Conservation (phyloP, 108 stramenopile genomes). For the Pseudonitzschia multistriata region DNA sequence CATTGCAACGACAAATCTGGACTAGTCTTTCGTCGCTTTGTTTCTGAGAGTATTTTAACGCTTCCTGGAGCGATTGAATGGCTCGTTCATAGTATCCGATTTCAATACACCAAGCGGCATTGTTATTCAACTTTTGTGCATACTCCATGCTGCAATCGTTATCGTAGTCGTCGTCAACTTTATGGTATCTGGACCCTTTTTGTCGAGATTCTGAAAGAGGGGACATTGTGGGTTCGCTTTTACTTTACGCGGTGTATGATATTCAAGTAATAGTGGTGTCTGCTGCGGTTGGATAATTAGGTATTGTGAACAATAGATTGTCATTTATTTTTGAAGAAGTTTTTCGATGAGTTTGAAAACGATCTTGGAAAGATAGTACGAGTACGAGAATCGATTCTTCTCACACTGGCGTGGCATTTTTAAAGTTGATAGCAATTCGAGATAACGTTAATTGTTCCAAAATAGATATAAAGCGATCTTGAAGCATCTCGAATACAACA, state of each 20-base stretch:
- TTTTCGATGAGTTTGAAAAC: no score
- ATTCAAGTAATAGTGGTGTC: no score
- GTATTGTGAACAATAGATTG: no score
- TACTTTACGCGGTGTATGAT: no score
- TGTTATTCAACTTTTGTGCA: constrained; percentile 5
- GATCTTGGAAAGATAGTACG: no score
- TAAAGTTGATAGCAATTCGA: not conserved
- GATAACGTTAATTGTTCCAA: not conserved
- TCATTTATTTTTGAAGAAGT: no score
- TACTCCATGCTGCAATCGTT: no score
- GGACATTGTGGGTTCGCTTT: no score
- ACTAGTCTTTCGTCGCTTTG: not conserved
- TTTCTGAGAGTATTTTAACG: not conserved
- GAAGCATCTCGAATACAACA: no score
- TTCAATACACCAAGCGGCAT: constrained; percentile 1
- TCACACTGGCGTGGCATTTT: no score
- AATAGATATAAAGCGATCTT: not conserved
- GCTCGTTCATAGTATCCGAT: not conserved
- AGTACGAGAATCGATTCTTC: no score
- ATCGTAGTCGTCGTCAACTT: not conserved
- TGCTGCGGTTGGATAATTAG: no score
- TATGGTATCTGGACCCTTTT: not conserved
- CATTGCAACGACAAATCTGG: not conserved
- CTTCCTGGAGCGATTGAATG: not conserved
- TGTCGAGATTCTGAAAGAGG: not conserved